Evolutionary conservation across 176 grass and related monocot genomes (phyloP).

Genomic region (Neostapfia colusana): DNA sequence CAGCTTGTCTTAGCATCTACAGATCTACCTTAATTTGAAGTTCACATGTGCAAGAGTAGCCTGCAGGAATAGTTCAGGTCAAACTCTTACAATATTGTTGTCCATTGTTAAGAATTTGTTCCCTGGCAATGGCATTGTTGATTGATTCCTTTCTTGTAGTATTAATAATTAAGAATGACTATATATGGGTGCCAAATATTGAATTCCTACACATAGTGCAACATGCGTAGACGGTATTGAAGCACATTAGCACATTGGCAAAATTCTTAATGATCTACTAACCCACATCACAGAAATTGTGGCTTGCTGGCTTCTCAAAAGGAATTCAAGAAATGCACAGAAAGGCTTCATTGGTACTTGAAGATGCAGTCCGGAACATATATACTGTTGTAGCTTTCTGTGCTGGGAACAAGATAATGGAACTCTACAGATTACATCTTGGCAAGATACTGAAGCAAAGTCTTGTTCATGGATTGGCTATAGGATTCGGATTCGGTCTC

Average conservation of each 20-base stretch:
- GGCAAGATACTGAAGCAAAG: conserved; percentile 83
- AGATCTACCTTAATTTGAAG: background rate
- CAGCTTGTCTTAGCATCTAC: conserved; percentile 7
- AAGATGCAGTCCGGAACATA: conserved; percentile 99
- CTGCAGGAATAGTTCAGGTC: background rate
- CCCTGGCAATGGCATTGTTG: background rate
- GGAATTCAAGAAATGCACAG: conserved; percentile 99
- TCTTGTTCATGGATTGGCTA: conserved; percentile 83
- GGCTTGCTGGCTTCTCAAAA: conserved; percentile 99
- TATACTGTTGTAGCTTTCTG: conserved; percentile 99
- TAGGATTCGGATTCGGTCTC: conserved; percentile 92
- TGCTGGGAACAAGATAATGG: conserved; percentile 98
- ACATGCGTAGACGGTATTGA: background rate
- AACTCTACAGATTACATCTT: conserved; percentile 89
- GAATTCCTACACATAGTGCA: background rate
- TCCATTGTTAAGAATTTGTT: background rate
- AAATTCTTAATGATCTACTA: conserved; percentile 27
- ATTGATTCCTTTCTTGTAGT: background rate
- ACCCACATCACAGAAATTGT: conserved; percentile 79
- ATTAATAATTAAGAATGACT: background rate
- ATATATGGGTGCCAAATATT: background rate
- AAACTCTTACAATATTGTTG: conserved; percentile 7
- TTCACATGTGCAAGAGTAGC: background rate
- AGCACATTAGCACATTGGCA: conserved; percentile 6
- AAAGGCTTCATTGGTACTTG: conserved; percentile 95